Base-by-base conservation (phyloP, 179 eudicot genomes). In the Vitellaria paradoxa region DNA sequence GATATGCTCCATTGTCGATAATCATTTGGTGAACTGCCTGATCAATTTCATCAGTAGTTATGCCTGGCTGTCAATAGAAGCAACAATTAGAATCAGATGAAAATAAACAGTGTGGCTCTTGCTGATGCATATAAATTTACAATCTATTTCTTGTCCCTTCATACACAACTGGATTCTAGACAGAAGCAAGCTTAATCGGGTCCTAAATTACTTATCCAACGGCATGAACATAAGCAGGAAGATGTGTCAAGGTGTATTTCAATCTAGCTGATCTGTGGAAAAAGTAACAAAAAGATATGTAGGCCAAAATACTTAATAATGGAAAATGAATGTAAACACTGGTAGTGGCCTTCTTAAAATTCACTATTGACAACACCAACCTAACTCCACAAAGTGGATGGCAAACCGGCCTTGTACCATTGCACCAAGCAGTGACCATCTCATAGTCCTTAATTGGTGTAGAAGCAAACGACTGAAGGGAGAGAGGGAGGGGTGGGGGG, bases 1-100 rank as follows among this genome's bases (percentile, higher is more conserved):
- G 99, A 86, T 95, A 95, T 21, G 93, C 99, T 61, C 98, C 98
- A 80, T 93, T 95, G 75, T 93, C 98, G 81, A 93, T 86, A 73
- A 93, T 95, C 98, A 95, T 93, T 86, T 90, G 97, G 80, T 95
- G 99, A 84, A 95, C 99, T 60, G 93, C 99, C 85, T 93, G 91
- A 85, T 95, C 99, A 84, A 95, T 93, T 82, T 91, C 96, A 80
- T 95, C 99, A 26, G 99, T 95, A 69, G 81, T 89, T 56, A 93
- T 82, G 79, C 98, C 97, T 93, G 99, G 99, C 99, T 95, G 99
- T 84, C 87, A 83, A 80, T 66, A 76, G 65, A 81, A 76, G 64
- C 69, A 56, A 77, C 47, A 46, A 66, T 57, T 66, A 76, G 55
- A 52, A 75, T 50, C 9, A 13, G 59, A n/a, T 47, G 59, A 45